Percentiles rank a stretch among this genome's conserved stretches.
phyloP scores from a whole-genome alignment of 352 stramenopile genomes.

The Elongisporangium senticosum region DNA sequence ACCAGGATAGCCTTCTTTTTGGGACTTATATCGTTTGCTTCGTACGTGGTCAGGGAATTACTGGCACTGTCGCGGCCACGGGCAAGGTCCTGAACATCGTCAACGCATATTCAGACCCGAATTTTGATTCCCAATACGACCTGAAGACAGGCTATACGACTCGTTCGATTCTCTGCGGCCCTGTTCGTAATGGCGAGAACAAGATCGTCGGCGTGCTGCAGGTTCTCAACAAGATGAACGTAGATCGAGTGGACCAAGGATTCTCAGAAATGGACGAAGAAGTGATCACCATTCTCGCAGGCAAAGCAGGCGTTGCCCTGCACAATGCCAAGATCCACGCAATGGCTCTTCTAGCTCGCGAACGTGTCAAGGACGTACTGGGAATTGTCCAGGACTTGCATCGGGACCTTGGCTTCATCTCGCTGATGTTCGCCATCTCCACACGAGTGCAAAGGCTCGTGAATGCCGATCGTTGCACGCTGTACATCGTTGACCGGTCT shows the following conservation, averaged over 20 bases:
- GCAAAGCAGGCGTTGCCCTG: conserved; percentile 81
- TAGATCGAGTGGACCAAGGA: conserved; percentile 44
- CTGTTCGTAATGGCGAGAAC: conserved; percentile 73
- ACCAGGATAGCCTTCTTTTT: neutral
- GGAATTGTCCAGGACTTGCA: conserved; percentile 90
- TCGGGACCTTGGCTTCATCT: conserved; percentile 84
- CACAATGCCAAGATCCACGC: conserved; percentile 79
- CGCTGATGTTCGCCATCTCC: conserved; percentile 90
- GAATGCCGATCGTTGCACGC: conserved; percentile 87
- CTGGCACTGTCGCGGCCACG: conserved; percentile 78
- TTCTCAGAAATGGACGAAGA: conserved; percentile 89
- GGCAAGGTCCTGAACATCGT: conserved; percentile 85
- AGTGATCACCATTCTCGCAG: conserved; percentile 78
- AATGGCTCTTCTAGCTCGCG: conserved; percentile 37
- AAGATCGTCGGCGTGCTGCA: conserved; percentile 87
- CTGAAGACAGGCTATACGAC: conserved; percentile 90
- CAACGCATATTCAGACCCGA: conserved; percentile 90
- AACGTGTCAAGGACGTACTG: conserved; percentile 77
- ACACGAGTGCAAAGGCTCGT: conserved; percentile 82
- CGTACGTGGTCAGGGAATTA: conserved; percentile 57
- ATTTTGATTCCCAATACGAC: conserved; percentile 92
- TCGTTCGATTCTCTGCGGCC: conserved; percentile 88
- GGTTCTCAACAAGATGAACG: conserved; percentile 80
- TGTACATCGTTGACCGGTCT: conserved; percentile 89
- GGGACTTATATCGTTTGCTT: neutral